Evolutionary conservation across 1,284 basidiomycete genomes (phyloP), one percentile per base, ranked within the genome.

Genomic region (Ganoderma leucocontextum): DNA sequence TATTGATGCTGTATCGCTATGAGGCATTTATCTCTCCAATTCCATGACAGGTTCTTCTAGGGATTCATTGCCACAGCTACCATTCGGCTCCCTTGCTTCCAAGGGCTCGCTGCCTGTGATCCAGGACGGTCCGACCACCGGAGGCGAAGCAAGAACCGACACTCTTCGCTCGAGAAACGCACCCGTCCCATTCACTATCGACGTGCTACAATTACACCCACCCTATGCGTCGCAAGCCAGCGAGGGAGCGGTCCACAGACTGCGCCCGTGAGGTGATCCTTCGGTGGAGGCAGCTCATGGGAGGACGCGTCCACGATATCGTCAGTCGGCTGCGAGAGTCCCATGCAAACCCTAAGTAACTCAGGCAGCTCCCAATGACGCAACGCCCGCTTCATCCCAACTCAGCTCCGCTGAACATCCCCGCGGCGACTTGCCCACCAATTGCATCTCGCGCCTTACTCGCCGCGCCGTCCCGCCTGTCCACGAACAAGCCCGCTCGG

Each of bases 401-500:
- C 29, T 55, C 33, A 38, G 55, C 35, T 38, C 55, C 12, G 55
- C 55, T 35, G 29, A 38, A 35, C 55, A 22, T 35, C 35, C 19
- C 55, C 55, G 55, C 55, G 55, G 55, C 55, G 55, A 58, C 55
- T 58, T 58, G 55, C 35, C 55, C 55, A 13, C 55, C 55, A 58
- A 58, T 58, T 12, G 55, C 35, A 58, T 19, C 35, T 19, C 53
- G 17, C 33, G 15, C 53, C 33, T 36, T 5, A 5, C 13, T 2
- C 13, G 17, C n/a, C 35, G 35, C 55, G 19, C 33, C n/a, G 52
- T 33, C 29, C 33, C 15, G 6, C 52, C 29, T 35, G 52, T 35
- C 33, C 52, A 29, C 52, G 52, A 55, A 22, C 52, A 35, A 1
- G 52, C 1, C 52, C 13, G 25, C 29, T 49, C 22, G 8, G 47